Percentiles rank a stretch among this genome's conserved stretches.
These are phyloP conservation scores for Ophiobolus disseminans DNA, from an alignment of 2,329 filamentous ascomycete species.

Conservation along the genomic window DNA sequence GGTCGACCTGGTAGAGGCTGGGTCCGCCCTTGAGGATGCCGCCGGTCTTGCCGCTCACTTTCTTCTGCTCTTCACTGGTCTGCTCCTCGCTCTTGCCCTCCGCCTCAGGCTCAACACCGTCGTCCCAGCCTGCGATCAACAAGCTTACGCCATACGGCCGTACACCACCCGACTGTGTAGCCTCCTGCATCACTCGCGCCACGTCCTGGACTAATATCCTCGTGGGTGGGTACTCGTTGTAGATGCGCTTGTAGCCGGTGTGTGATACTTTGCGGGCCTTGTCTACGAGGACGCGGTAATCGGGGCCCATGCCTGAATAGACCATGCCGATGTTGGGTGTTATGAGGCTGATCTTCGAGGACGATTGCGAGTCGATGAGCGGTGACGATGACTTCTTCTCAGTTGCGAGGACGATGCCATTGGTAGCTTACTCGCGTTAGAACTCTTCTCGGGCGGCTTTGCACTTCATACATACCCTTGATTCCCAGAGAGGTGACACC, in stretches of 20 bases:
- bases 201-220: conserved; percentile 99
- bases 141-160: conserved; percentile 95
- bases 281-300: conserved; percentile 97
- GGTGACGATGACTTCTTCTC: conserved; percentile 99
- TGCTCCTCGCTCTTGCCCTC: conserved; percentile 64
- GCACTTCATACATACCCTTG: conserved; percentile 72
- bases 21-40: conserved; percentile 95
- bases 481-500: conserved; percentile 98
- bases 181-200: conserved; percentile 97
- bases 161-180: conserved; percentile 96
- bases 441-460: background rate
- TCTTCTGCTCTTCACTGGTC: conserved; percentile 69
- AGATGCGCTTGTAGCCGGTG: conserved; percentile 98
- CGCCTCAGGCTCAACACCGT: conserved; percentile 87
- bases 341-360: conserved; percentile 97
- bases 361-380: conserved; percentile 91
- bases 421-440: conserved; percentile 73
- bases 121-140: conserved; percentile 96
- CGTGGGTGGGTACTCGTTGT: conserved; percentile 99
- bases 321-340: conserved; percentile 99
- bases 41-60: conserved; percentile 85
- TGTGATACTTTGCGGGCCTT: conserved; percentile 98
- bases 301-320: conserved; percentile 98
- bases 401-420: conserved; percentile 97
- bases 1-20: conserved; percentile 98